Percentiles rank a stretch among this genome's conserved stretches.
These are phyloP conservation scores for Eleusine indica DNA, from an alignment of 176 grass and related monocot species.

Conservation along the genomic window DNA sequence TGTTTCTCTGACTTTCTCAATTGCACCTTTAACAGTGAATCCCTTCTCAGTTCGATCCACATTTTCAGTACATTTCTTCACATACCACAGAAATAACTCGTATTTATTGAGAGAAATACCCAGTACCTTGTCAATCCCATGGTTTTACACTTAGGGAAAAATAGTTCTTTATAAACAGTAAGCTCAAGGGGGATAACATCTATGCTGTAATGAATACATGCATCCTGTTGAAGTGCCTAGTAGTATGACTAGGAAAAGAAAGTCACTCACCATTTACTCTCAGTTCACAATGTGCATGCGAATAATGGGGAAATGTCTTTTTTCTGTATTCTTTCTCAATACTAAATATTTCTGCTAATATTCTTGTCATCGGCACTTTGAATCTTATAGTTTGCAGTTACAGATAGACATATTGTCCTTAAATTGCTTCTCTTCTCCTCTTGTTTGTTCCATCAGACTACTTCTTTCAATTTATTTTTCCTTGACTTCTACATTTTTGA, in stretches of 20 bases:
- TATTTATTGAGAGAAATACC: conserved; percentile 13
- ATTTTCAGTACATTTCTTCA: conserved; percentile 10
- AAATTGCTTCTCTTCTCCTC: conserved; percentile 20
- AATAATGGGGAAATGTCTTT: too few species aligned
- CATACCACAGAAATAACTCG: background rate
- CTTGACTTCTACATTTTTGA: conserved; percentile 31
- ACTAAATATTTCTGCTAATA: background rate
- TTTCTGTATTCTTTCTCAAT: too few species aligned
- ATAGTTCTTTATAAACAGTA: background rate
- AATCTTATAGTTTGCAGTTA: too few species aligned
- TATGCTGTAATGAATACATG: too few species aligned
- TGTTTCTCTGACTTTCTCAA: background rate
- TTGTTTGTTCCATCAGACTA: conserved; percentile 35
- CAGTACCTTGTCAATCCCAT: background rate
- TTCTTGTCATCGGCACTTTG: background rate
- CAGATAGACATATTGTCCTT: too few species aligned
- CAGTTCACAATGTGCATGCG: too few species aligned
- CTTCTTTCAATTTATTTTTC: conserved; percentile 45
- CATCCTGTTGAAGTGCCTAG: too few species aligned
- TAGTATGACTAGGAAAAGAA: too few species aligned
- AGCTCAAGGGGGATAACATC: background rate
- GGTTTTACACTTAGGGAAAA: background rate
- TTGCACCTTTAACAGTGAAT: background rate
- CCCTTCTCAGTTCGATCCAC: background rate
- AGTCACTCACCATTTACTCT: too few species aligned